phyloP scores from a whole-genome alignment of 306 rosid genomes.

The Psophocarpus tetragonolobus region DNA sequence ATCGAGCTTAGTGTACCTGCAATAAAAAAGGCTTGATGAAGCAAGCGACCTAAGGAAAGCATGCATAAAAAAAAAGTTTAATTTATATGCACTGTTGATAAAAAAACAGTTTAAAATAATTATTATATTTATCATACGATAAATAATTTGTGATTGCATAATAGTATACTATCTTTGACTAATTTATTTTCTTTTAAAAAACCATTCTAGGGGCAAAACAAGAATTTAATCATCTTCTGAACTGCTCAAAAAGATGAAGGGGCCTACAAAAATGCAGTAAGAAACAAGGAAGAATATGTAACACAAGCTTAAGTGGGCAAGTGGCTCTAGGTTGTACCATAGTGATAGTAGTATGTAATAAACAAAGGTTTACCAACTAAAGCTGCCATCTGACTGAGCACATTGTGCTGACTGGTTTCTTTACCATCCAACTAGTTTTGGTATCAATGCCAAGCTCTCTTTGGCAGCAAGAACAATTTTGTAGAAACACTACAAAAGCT shows the following conservation, averaged over 20 bases:
- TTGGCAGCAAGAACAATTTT: slow-evolving; percentile 30
- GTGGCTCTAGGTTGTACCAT: background rate
- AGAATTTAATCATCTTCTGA: background rate
- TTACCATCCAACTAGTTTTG: slow-evolving; percentile 59
- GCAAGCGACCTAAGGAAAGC: background rate
- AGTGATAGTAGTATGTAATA: background rate
- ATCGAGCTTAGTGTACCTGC: slow-evolving; percentile 87
- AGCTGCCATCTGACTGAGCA: background rate
- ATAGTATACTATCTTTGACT: background rate
- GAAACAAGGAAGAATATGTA: slow-evolving; percentile 17
- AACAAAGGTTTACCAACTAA: slow-evolving; percentile 24
- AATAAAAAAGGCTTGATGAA: background rate
- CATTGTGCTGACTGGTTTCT: slow-evolving; percentile 32
- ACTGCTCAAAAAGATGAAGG: background rate
- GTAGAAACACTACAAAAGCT: slow-evolving; percentile 21
- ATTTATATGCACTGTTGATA: background rate
- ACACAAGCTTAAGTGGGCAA: background rate
- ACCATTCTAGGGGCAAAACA: background rate
- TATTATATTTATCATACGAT: background rate
- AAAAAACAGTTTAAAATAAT: background rate
- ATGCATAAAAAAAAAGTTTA: background rate
- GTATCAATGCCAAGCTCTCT: slow-evolving; percentile 48
- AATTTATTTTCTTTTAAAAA: background rate
- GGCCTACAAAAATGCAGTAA: slow-evolving; percentile 17
- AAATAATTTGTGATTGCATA: background rate